Conservation (phyloP, 257 asterid genomes). For the Solanum pinnatisectum region DNA sequence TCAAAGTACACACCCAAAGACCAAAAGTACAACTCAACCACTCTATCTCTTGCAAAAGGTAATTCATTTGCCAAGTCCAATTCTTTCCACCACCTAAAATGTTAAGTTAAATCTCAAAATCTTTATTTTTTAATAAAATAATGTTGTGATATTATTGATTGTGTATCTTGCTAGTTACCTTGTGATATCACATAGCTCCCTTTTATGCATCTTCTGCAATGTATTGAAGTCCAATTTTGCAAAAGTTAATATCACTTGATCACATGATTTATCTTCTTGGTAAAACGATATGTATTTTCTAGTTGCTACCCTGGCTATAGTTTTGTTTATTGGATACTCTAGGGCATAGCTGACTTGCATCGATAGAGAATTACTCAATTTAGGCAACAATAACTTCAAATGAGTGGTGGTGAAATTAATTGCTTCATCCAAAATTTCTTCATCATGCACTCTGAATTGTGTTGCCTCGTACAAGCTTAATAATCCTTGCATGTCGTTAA, state of each 20-base stretch:
- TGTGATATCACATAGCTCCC: slow-evolving; percentile 13
- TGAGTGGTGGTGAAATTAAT: slow-evolving; percentile 3
- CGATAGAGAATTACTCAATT: background rate
- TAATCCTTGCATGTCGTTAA: slow-evolving; percentile 1
- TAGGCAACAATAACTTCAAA: background rate
- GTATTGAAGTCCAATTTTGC: slow-evolving; percentile 24
- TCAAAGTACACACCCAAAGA: slow-evolving; percentile 19
- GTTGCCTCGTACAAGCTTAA: slow-evolving; percentile 29
- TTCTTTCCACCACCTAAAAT: slow-evolving; percentile 27
- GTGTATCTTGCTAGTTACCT: background rate
- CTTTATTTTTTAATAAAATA: too few species aligned
- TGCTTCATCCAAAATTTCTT: slow-evolving; percentile 9
- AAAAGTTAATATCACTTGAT: background rate
- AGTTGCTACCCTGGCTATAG: slow-evolving; percentile 12
- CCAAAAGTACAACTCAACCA: slow-evolving; percentile 28
- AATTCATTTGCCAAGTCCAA: background rate
- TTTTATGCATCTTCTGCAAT: slow-evolving; percentile 10
- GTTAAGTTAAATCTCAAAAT: background rate
- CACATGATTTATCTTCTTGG: background rate
- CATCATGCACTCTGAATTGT: slow-evolving; percentile 1
- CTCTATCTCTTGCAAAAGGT: slow-evolving; percentile 28
- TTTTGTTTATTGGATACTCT: slow-evolving; percentile 5
- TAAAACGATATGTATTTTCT: slow-evolving; percentile 4
- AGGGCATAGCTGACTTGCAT: slow-evolving; percentile 5
- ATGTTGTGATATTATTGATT: background rate